Evolutionary conservation across 768 basidiomycete species (phyloP), one percentile per base, ranked within the genome.

Genomic region (Kwoniella dejecticola): DNA sequence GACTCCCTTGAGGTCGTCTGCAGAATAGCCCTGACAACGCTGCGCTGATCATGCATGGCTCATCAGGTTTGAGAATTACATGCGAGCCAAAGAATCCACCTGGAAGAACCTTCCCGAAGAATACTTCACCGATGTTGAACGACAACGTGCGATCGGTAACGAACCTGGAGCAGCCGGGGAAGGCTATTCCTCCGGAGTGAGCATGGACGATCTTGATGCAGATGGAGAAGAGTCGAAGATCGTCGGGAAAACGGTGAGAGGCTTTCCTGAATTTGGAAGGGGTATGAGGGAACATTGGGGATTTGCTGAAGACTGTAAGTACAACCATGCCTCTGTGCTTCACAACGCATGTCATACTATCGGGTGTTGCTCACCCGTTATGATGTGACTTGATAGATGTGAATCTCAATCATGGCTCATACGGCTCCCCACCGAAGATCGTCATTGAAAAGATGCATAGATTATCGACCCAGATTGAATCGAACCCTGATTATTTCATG

Each of bases 61-160:
- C n/a, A 36, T 7, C 45, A 76, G 86, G 0, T 93, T 88, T 70
- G 85, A 86, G n/a, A 84, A 86, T 2, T 96, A 96, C 71, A 82
- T 95, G 29, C 78, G 80, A 70, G 84, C 88, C 29, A 89, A 86
- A 65, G 87, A 89, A 1, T 85, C 85, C 83, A 87, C 88, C 59
- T 94, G 92, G 91, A 83, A 88, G 38, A 85, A 84, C 3, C 36
- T 52, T 8, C 79, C 69, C 2, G 57, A 40, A 7, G 68, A 76
- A 26, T 69, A 44, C 46, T 85, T 83, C 58, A 77, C 67, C n/a
- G 84, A 85, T 59, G 83, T 87, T 4, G 87, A 87, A 69, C 78
- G 80, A 58, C 78, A 81, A 57, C 77, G 45, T 11, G 60, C 56
- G 2, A 30, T 61, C 33, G 24, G 27, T 21, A 17, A 41, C 8